A percentile compares a stretch with the other conserved stretches of the same genome.
These are phyloP conservation scores for Penicillium subrubescens DNA, from an alignment of 495 filamentous ascomycete genomes.

Conservation along the genomic window DNA sequence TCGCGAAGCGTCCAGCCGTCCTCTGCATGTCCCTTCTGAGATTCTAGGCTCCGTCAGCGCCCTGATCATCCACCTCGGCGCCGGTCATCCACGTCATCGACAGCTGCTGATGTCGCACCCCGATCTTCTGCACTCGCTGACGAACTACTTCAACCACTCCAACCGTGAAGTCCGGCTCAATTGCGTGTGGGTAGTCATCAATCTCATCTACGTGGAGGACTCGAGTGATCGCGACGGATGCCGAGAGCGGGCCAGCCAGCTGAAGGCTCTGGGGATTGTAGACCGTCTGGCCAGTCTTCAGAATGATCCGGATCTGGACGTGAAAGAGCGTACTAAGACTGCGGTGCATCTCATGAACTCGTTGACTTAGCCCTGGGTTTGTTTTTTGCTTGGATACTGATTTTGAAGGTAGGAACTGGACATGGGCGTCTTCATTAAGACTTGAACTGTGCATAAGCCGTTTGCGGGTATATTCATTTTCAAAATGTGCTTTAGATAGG, in stretches of 20 bases:
- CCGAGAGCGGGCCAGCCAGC: conserved; percentile 62
- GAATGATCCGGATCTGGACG: conserved; percentile 78
- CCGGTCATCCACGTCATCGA: conserved; percentile 73
- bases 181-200: conserved; percentile 79
- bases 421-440: conserved; percentile 1
- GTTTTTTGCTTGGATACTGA: neutral
- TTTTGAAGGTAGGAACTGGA: neutral
- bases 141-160: conserved; percentile 65
- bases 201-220: conserved; percentile 80
- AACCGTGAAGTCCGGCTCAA: conserved; percentile 70
- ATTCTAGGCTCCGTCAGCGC: conserved; percentile 74
- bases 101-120: conserved; percentile 70
- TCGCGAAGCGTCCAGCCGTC: conserved; percentile 32
- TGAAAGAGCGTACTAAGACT: conserved; percentile 79
- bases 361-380: conserved; percentile 26
- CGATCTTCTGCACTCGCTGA: conserved; percentile 52
- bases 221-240: conserved; percentile 61
- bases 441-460: conserved; percentile 18
- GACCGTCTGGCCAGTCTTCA: conserved; percentile 64
- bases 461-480: neutral
- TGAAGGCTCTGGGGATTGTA: conserved; percentile 72
- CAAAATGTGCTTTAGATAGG: neutral
- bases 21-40: conserved; percentile 60
- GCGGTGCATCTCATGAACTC: conserved; percentile 67
- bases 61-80: conserved; percentile 83